These are phyloP conservation scores for Hymenoscyphus repandus DNA, from an alignment of 2,329 filamentous ascomycete genomes.

Conservation along the genomic window DNA sequence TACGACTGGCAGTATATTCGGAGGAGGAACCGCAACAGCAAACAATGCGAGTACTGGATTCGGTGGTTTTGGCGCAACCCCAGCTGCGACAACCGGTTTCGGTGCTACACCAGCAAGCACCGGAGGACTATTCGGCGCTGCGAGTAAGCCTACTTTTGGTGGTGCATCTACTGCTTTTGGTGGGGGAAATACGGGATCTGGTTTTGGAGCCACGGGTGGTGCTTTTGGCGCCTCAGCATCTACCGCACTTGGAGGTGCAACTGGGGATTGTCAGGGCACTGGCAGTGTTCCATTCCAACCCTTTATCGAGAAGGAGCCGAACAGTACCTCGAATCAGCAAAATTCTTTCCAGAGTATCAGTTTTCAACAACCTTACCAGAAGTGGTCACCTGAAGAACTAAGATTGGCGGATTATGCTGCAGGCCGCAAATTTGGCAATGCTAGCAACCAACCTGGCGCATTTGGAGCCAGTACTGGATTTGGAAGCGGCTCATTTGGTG, in stretches of 20 bases:
- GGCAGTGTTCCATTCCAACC: conserved; percentile 64
- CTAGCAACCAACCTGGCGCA: conserved; percentile 71
- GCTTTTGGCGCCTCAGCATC: conserved; percentile 38
- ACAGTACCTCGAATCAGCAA: conserved; percentile 45
- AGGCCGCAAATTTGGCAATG: conserved; percentile 78
- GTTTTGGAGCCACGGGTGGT: conserved; percentile 40
- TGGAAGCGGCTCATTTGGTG: conserved; percentile 33
- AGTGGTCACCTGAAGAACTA: conserved; percentile 84
- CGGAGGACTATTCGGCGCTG: conserved; percentile 27
- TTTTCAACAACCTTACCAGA: conserved; percentile 76
- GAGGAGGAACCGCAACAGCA: conserved; percentile 32
- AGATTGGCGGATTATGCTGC: conserved; percentile 83
- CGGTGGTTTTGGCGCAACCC: conserved; percentile 16
- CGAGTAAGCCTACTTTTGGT: conserved; percentile 30
- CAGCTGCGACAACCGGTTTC: conserved; percentile 18
- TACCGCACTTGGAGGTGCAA: conserved; percentile 42
- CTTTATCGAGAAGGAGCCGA: conserved; percentile 67
- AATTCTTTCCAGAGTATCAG: conserved; percentile 73
- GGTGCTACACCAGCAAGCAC: conserved; percentile 19
- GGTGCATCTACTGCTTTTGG: conserved; percentile 29
- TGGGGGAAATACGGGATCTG: conserved; percentile 20
- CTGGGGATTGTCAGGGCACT: conserved; percentile 63
- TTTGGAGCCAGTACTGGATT: conserved; percentile 51
- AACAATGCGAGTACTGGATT: conserved; percentile 39
- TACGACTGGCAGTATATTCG: conserved; percentile 49